phyloP scores from a whole-genome alignment of 305 asterid species.

The Plantago coronopus region DNA sequence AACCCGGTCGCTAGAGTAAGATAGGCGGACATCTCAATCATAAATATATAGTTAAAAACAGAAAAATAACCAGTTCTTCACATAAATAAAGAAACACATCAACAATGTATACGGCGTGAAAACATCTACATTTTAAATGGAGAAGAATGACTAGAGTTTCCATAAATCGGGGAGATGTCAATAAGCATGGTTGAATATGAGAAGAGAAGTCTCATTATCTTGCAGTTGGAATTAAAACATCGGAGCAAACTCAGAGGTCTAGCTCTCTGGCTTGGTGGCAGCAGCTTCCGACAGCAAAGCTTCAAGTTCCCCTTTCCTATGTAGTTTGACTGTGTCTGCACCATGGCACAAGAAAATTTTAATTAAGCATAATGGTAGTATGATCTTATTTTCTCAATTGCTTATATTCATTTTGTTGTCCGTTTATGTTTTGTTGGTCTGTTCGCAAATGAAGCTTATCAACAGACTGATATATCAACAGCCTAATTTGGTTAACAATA shows the following conservation, averaged over 20 bases:
- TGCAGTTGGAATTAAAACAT: background rate
- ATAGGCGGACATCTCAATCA: no score
- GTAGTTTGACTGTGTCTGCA: conserved; percentile 65
- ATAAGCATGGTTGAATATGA: background rate
- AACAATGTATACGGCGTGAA: no score
- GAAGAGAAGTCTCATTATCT: background rate
- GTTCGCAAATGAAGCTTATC: no score
- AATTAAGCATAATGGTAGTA: background rate
- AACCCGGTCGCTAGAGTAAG: no score
- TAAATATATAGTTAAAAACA: no score
- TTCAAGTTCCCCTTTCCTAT: conserved; percentile 65
- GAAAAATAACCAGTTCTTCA: no score
- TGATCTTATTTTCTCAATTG: background rate
- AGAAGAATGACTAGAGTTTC: no score
- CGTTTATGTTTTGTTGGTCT: no score
- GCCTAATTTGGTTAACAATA: no score
- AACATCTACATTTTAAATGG: no score
- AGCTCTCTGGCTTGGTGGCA: conserved; percentile 41
- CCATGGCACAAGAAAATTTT: conserved; percentile 5
- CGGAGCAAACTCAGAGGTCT: conserved; percentile 3
- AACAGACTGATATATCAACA: no score
- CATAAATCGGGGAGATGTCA: background rate
- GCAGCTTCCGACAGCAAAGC: conserved; percentile 57
- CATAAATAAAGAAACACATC: no score
- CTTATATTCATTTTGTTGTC: background rate